These are phyloP conservation scores for Medicago ruthenica DNA, from an alignment of 306 rosid species.

Conservation along the genomic window DNA sequence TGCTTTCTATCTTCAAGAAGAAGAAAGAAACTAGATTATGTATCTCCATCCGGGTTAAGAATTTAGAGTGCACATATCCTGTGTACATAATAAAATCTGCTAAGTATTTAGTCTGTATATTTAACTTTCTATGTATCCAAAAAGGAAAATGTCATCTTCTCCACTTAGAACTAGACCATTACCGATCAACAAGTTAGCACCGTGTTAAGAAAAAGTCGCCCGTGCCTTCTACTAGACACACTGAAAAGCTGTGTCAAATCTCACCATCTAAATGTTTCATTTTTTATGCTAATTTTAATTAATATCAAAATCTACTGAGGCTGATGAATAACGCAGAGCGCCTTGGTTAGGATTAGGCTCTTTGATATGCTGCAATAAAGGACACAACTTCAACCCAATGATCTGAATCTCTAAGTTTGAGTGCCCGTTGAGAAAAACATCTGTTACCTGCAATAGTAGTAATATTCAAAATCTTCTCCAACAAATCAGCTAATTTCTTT, in stretches of 20 bases:
- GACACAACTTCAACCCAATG: not conserved
- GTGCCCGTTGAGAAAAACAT: not conserved
- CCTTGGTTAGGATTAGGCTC: not conserved
- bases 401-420: not conserved
- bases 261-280: slow-evolving; percentile 17
- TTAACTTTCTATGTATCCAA: too few species aligned
- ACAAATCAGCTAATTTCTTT: not conserved
- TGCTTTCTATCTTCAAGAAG: too few species aligned
- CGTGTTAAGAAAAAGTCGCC: too few species aligned
- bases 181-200: too few species aligned
- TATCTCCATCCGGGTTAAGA: too few species aligned
- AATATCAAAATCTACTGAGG: slow-evolving; percentile 17
- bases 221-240: too few species aligned
- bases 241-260: not conserved
- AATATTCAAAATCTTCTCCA: not conserved
- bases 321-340: not conserved
- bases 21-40: too few species aligned
- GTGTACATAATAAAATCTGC: too few species aligned
- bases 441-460: not conserved
- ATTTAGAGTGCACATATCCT: too few species aligned
- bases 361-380: not conserved
- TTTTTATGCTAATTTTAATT: not conserved
- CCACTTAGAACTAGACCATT: too few species aligned
- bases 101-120: too few species aligned
- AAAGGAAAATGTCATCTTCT: too few species aligned